These are phyloP conservation scores for Globisporangium mamillatum DNA, from an alignment of 352 stramenopile species.

Conservation along the genomic window DNA sequence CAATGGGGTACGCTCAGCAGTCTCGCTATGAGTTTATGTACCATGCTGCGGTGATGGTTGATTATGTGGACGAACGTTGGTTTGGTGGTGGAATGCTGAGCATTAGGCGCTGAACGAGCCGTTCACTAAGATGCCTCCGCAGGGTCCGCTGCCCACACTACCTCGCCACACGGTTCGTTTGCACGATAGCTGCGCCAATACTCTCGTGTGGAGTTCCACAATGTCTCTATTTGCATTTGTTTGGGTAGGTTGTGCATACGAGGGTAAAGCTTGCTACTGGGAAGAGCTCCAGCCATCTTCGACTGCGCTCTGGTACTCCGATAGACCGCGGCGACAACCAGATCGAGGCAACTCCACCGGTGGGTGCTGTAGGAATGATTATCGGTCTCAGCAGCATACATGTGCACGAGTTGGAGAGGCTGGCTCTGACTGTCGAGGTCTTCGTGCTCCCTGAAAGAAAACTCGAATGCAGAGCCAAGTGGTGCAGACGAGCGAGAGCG, in stretches of 20 bases:
- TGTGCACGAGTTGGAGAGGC: too few relatives aligned
- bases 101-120: conserved; percentile 44
- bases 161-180: conserved; percentile 42
- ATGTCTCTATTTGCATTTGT: background rate
- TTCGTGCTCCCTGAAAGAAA: conserved; percentile 6
- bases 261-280: background rate
- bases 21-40: background rate
- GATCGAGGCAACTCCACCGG: background rate
- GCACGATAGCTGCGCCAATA: background rate
- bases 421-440: background rate
- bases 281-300: background rate
- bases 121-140: conserved; percentile 62
- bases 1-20: conserved; percentile 33
- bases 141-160: conserved; percentile 48
- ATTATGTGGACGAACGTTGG: background rate
- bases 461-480: conserved; percentile 39
- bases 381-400: too few relatives aligned
- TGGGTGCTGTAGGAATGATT: background rate
- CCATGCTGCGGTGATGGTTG: background rate
- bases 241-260: background rate
- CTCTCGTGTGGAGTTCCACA: background rate
- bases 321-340: background rate
- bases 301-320: background rate
- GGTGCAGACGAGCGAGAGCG: conserved; percentile 54
- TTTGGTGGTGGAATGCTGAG: background rate